Conservation (phyloP, 2,329 filamentous ascomycete genomes). For the Cladophialophora bantiana region DNA sequence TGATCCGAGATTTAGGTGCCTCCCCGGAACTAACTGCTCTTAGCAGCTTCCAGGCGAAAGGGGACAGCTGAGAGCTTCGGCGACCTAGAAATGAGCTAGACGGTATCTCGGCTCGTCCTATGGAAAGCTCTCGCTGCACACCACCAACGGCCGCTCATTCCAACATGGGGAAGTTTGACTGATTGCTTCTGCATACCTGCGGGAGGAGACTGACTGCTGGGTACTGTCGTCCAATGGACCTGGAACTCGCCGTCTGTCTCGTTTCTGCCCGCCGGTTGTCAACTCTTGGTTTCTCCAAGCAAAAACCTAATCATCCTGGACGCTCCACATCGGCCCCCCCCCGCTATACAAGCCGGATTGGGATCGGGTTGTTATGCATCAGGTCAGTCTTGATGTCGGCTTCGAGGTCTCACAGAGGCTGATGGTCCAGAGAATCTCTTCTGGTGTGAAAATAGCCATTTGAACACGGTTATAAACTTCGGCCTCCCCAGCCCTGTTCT, state of each 20-base stretch:
- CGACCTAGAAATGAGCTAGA: neutral
- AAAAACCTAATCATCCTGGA: neutral
- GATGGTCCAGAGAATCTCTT: neutral
- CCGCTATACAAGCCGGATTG: neutral
- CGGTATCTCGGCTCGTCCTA: neutral
- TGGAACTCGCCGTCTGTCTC: neutral
- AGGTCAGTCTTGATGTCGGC: neutral
- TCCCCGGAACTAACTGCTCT: neutral
- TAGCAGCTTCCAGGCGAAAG: neutral
- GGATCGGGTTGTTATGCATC: neutral
- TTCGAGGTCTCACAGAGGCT: neutral
- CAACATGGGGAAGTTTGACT: neutral
- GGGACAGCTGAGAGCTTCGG: neutral
- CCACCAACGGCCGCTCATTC: neutral
- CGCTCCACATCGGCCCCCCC: neutral
- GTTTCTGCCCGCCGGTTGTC: neutral
- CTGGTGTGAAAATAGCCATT: neutral
- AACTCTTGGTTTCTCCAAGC: neutral
- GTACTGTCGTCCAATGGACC: neutral
- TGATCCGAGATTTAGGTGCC: neutral
- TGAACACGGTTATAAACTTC: neutral
- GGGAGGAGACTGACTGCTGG: neutral
- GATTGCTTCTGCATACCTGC: neutral
- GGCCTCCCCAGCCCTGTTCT: neutral
- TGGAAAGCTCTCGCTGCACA: neutral